Evolutionary conservation across 805 yeast species (phyloP).

Genomic region (Ogataea methylovora): DNA sequence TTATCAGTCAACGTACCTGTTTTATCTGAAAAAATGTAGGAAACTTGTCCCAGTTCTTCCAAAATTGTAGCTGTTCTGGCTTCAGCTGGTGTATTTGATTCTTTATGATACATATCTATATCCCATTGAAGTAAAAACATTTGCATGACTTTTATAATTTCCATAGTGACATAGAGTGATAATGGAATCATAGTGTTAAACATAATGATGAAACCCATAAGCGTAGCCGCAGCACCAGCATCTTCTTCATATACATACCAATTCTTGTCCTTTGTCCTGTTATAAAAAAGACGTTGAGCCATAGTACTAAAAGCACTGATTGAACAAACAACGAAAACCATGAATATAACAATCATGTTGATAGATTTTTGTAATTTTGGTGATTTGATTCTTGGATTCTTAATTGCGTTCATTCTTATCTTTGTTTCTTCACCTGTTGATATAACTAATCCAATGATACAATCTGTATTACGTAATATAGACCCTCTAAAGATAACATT

Average conservation of each 20-base stretch:
- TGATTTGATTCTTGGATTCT: constrained; percentile 84
- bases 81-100: constrained; percentile 84
- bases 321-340: constrained; percentile 74
- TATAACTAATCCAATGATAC: constrained; percentile 70
- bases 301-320: constrained; percentile 76
- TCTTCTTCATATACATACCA: constrained; percentile 76
- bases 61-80: constrained; percentile 92
- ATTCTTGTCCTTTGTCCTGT: constrained; percentile 31
- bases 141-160: constrained; percentile 86
- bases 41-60: constrained; percentile 95
- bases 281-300: constrained; percentile 57
- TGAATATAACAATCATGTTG: constrained; percentile 75
- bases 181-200: constrained; percentile 93
- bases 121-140: constrained; percentile 78
- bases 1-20: constrained; percentile 97
- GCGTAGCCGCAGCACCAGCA: constrained; percentile 79
- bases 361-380: constrained; percentile 84
- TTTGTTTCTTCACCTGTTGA: constrained; percentile 96
- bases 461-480: constrained; percentile 74
- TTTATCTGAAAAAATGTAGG: constrained; percentile 90
- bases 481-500: constrained; percentile 91
- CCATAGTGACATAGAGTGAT: constrained; percentile 94
- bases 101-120: constrained; percentile 86
- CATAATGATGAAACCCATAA: constrained; percentile 97
- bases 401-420: constrained; percentile 89